A percentile compares a stretch with the other conserved stretches of the same genome.
Evolutionary conservation across 2,329 filamentous ascomycete species (phyloP).

Genomic region (Exophiala xenobiotica): DNA sequence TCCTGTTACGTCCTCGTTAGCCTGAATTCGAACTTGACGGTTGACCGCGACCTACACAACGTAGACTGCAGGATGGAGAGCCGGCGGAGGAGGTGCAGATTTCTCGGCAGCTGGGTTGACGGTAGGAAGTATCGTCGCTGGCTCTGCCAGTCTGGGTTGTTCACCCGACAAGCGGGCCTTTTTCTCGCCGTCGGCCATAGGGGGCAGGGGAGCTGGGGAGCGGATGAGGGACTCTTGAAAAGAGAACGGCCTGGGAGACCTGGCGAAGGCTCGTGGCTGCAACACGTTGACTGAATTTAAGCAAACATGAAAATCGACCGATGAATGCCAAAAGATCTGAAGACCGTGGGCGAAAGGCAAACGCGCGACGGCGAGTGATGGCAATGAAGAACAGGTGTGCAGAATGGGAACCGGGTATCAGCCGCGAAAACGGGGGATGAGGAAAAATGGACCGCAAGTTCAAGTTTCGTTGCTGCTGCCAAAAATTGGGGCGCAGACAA

Average conservation of each 20-base stretch:
- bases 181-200: slow-evolving; percentile 68
- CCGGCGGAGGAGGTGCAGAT: slow-evolving; percentile 59
- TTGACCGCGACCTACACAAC: slow-evolving; percentile 56
- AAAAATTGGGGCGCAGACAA: background rate
- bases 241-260: slow-evolving; percentile 48
- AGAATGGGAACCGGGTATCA: background rate
- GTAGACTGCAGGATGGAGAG: slow-evolving; percentile 81
- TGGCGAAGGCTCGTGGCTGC: slow-evolving; percentile 29
- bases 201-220: slow-evolving; percentile 40
- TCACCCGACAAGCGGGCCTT: slow-evolving; percentile 84
- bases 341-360: background rate
- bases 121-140: slow-evolving; percentile 64
- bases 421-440: background rate
- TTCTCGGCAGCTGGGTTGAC: slow-evolving; percentile 76
- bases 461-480: background rate
- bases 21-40: background rate
- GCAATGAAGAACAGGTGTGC: background rate
- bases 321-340: background rate
- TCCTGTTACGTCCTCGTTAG: slow-evolving; percentile 50
- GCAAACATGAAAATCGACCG: slow-evolving; percentile 14
- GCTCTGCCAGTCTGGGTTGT: slow-evolving; percentile 54
- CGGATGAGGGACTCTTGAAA: slow-evolving; percentile 46
- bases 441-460: background rate
- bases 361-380: background rate
- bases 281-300: slow-evolving; percentile 21